Base-by-base conservation (phyloP, 2,329 filamentous ascomycete genomes). In the Epichloe hybrida region DNA sequence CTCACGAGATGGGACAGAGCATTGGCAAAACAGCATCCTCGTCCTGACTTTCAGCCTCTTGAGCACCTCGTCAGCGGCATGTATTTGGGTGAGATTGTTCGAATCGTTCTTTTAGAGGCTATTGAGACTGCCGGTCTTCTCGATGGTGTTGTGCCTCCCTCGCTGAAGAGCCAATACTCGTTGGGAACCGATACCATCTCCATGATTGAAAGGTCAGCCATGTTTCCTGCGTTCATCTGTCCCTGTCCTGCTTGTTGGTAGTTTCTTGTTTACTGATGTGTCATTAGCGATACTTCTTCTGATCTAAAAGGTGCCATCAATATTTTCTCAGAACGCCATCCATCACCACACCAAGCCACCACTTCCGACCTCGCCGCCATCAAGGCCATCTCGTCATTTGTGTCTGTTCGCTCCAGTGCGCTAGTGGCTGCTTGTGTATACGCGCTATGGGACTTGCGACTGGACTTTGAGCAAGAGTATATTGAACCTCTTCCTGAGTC, bases 51-150 rank as follows among this genome's bases (percentile, higher is more conserved):
- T 54, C 80, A 83, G 56, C 80, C 80, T 0, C 62, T 82, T 11
- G 80, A 83, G 61, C 72, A 81, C 54, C 68, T 84, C 54, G 75
- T 83, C 41, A 79, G 79, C 57, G 82, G 82, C 37, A 79, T 76
- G 58, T 85, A 86, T 59, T 66, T 86, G 2, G 82, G 82, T 46
- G 82, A 86, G 63, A 74, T 85, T 45, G 77, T 73, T 56, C 72
- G 82, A 17, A 63, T 80, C 12, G 72, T 74, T 0, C 66, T 83
- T 42, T 54, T 81, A 21, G 81, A 84, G 54, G 80, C 79, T 0
- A 73, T 83, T 46, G 65, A 73, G 51, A 71, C 69, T 0, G 71
- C 74, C 0, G 77, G 73, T 0, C 56, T 81, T 0, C 71, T 83
- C 45, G 77, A 76, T 1, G 79, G 80, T 9, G 61, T 76, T 5